phyloP scores from a whole-genome alignment of 495 filamentous ascomycete genomes.

The Penicillium macrosclerotiorum region DNA sequence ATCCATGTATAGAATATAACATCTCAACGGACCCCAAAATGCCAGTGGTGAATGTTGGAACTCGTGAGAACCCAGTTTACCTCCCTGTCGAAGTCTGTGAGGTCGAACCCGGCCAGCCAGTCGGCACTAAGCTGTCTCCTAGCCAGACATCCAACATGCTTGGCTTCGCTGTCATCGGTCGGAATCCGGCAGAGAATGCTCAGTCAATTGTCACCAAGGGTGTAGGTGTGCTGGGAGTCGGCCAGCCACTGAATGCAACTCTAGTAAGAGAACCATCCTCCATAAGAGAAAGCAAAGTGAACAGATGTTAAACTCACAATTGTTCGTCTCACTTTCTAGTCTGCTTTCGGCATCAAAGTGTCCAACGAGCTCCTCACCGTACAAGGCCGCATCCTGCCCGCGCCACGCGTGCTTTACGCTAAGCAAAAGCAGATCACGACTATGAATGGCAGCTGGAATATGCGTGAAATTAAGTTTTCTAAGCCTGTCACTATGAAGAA shows the following conservation, averaged over 20 bases:
- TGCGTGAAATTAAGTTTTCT: constrained; percentile 45
- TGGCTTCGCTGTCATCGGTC: constrained; percentile 57
- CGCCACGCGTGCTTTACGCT: constrained; percentile 54
- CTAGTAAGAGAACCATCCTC: constrained; percentile 21
- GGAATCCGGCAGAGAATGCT: constrained; percentile 63
- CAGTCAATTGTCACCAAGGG: constrained; percentile 59
- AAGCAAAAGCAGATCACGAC: constrained; percentile 25
- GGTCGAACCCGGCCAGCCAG: constrained; percentile 64
- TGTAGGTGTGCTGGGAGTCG: constrained; percentile 45
- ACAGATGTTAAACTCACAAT: too few relatives aligned
- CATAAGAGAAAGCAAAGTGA: too few relatives aligned
- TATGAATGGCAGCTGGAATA: constrained; percentile 54
- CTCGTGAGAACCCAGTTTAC: constrained; percentile 54
- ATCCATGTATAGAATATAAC: constrained; percentile 38
- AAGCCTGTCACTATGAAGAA: constrained; percentile 26
- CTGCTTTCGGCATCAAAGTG: constrained; percentile 55
- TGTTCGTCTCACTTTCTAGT: constrained; percentile 19
- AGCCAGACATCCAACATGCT: constrained; percentile 65
- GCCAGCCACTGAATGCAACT: constrained; percentile 23
- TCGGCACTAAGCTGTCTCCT: constrained; percentile 51
- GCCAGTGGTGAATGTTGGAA: constrained; percentile 73
- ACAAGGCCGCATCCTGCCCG: constrained; percentile 55
- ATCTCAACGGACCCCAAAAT: constrained; percentile 36
- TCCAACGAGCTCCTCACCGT: constrained; percentile 60
- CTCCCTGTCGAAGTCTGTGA: constrained; percentile 64